Percentiles rank a stretch among this genome's conserved stretches.
phyloP scores from a whole-genome alignment of 1,139 yeast species.

The Pichia cactophila region DNA sequence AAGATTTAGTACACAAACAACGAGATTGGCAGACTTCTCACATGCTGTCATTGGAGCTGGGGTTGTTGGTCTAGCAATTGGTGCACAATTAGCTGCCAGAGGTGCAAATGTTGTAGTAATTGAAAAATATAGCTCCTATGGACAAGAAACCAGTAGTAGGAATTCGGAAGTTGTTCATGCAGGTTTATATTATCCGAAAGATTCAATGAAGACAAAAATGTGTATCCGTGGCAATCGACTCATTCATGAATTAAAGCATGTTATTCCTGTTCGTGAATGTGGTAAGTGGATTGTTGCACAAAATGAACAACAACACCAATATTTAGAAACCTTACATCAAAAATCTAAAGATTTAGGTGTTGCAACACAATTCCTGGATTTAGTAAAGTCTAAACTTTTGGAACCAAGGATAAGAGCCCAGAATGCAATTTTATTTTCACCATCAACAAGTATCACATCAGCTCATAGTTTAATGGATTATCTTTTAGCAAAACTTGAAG shows the following conservation, averaged over 20 bases:
- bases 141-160: slow-evolving; percentile 77
- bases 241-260: slow-evolving; percentile 45
- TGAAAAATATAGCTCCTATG: slow-evolving; percentile 59
- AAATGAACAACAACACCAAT: slow-evolving; percentile 51
- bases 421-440: slow-evolving; percentile 62
- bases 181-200: slow-evolving; percentile 72
- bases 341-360: slow-evolving; percentile 41
- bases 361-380: slow-evolving; percentile 50
- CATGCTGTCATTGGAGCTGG: slow-evolving; percentile 88
- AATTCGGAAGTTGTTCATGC: slow-evolving; percentile 93
- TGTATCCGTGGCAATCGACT: slow-evolving; percentile 70
- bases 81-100: slow-evolving; percentile 53
- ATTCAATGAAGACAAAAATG: slow-evolving; percentile 56
- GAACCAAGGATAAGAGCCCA: slow-evolving; percentile 66
- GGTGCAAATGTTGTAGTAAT: slow-evolving; percentile 51
- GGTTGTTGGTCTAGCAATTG: slow-evolving; percentile 77
- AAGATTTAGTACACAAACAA: not conserved
- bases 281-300: slow-evolving; percentile 93
- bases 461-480: slow-evolving; percentile 69
- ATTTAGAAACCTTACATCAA: slow-evolving; percentile 48
- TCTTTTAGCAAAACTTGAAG: slow-evolving; percentile 46
- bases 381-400: slow-evolving; percentile 34
- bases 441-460: slow-evolving; percentile 77
- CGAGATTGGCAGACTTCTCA: slow-evolving; percentile 46
- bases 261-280: slow-evolving; percentile 46